Evolutionary conservation across 2,329 filamentous ascomycete genomes (phyloP).

Genomic region (Blumeria graminis): DNA sequence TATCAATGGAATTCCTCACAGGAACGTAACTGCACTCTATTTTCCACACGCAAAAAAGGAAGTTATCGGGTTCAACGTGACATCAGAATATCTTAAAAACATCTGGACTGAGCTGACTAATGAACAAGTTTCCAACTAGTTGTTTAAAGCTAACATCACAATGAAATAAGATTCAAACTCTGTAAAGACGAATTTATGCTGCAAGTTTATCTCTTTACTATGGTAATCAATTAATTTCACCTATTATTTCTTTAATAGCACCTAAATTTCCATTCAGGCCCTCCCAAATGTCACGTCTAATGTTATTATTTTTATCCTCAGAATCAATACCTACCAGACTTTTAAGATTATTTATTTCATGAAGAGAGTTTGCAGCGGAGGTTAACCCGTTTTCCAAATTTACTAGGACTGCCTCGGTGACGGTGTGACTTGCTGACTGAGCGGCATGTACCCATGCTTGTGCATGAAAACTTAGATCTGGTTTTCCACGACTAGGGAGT

Average conservation of each 20-base stretch:
- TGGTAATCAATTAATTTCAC: not conserved
- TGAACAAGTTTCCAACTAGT: no score
- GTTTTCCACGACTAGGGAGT: slow-evolving; percentile 17
- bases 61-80: no score
- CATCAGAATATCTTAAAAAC: no score
- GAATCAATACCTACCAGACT: slow-evolving; percentile 20
- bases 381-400: slow-evolving; percentile 33
- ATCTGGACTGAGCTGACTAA: no score
- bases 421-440: slow-evolving; percentile 33
- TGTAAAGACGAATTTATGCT: no score
- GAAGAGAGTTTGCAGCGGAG: slow-evolving; percentile 28
- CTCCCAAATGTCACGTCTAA: slow-evolving; percentile 9
- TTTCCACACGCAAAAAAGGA: no score
- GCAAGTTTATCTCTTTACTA: not conserved
- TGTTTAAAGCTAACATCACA: no score
- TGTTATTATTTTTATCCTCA: not conserved
- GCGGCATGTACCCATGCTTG: slow-evolving; percentile 35
- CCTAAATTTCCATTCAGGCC: slow-evolving; percentile 13
- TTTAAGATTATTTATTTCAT: slow-evolving; percentile 24
- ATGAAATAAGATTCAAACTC: no score
- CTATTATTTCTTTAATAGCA: slow-evolving; percentile 11
- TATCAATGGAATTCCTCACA: no score
- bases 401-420: slow-evolving; percentile 32
- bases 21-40: no score
- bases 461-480: slow-evolving; percentile 21